These are phyloP conservation scores for Fusarium camptoceras DNA, from an alignment of 2,329 filamentous ascomycete species.

Conservation along the genomic window DNA sequence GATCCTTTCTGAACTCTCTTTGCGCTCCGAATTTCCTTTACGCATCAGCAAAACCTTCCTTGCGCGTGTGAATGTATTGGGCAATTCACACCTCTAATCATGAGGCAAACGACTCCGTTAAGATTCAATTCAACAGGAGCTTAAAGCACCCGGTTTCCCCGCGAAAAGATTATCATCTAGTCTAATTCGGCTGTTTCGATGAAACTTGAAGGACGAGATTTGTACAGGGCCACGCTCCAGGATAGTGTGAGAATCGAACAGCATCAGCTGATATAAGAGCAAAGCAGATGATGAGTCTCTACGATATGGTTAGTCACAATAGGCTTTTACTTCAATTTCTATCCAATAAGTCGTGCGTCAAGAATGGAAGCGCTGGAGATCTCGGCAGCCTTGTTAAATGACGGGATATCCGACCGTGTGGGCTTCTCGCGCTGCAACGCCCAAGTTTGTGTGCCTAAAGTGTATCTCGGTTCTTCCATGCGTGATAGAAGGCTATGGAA, in stretches of 20 bases:
- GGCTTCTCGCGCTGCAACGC: not conserved
- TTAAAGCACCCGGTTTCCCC: not conserved
- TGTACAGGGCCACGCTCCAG: not conserved
- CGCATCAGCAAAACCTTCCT: not conserved
- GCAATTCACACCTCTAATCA: not conserved
- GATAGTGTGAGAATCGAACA: not conserved
- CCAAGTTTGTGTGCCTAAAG: not conserved
- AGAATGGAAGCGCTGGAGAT: not conserved
- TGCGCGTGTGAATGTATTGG: not conserved
- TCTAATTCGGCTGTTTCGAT: accelerated
- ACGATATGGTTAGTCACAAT: not conserved
- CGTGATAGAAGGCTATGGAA: not conserved
- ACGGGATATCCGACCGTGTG: not conserved
- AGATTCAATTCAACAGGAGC: not conserved
- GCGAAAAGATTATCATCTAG: accelerated
- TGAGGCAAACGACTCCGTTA: not conserved
- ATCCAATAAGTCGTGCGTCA: not conserved
- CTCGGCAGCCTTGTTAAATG: not conserved
- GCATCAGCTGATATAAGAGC: not conserved
- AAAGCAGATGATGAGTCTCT: not conserved
- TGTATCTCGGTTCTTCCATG: not conserved
- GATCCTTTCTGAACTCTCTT: not conserved
- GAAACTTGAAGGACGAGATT: not conserved
- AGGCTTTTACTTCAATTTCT: accelerated
- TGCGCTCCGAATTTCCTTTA: not conserved